Conservation (phyloP, 2,329 filamentous ascomycete species). For the Colletotrichum musae region DNA sequence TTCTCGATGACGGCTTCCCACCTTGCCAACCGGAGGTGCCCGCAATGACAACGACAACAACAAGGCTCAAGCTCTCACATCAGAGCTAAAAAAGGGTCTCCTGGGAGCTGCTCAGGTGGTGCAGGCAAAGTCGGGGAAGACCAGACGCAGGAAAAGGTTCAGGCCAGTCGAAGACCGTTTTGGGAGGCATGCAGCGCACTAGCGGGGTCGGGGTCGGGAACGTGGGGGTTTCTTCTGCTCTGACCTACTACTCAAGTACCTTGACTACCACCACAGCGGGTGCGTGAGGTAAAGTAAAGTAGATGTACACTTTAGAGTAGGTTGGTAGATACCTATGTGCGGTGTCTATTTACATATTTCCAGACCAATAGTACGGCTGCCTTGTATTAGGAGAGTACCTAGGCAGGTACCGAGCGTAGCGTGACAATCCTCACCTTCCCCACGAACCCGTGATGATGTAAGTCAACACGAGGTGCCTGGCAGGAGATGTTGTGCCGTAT, state of each 20-base stretch:
- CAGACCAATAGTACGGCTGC: too few relatives aligned
- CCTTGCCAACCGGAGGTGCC: too few relatives aligned
- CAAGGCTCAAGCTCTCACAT: constrained; percentile 8
- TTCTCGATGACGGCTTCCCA: too few relatives aligned
- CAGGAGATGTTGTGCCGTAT: background rate
- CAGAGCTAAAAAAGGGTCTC: constrained; percentile 8
- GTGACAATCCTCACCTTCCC: background rate
- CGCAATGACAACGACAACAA: background rate
- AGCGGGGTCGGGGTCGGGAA: constrained; percentile 13
- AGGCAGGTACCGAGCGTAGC: background rate
- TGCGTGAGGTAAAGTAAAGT: background rate
- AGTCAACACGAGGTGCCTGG: constrained; percentile 14
- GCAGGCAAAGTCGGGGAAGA: background rate
- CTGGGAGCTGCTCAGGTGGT: constrained; percentile 4
- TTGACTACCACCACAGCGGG: background rate
- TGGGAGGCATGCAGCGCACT: constrained; percentile 35
- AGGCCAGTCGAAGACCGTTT: constrained; percentile 22
- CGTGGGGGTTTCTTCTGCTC: constrained; percentile 32
- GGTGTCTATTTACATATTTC: too few relatives aligned
- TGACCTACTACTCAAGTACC: background rate
- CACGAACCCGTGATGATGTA: constrained; percentile 12
- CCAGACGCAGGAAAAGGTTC: constrained; percentile 24
- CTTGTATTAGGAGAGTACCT: background rate
- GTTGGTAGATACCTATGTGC: too few relatives aligned
- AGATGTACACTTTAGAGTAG: too few relatives aligned